A percentile compares a stretch with the other conserved stretches of the same genome.
Conservation (phyloP, 768 basidiomycete genomes). For the Termitomyces sp. region DNA sequence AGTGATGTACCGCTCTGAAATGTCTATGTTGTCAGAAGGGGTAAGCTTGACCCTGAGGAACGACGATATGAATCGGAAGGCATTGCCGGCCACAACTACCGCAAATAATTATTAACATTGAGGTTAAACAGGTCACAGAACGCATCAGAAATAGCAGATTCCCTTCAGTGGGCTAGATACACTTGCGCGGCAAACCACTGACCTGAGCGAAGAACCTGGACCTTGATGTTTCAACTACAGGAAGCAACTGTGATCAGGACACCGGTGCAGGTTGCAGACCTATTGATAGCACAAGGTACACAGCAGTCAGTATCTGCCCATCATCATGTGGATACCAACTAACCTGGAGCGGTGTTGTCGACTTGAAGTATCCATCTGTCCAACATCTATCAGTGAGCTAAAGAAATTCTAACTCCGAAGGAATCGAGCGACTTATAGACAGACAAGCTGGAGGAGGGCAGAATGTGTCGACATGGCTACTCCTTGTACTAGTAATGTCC, state of each 20-base stretch:
- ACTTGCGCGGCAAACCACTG: constrained; percentile 27
- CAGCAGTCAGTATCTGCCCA: not conserved
- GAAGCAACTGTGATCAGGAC: not conserved
- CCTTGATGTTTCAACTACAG: not conserved
- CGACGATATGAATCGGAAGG: constrained; percentile 30
- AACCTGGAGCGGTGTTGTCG: constrained; percentile 27
- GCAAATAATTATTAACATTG: no score
- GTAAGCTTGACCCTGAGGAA: constrained; percentile 8
- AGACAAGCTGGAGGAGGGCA: constrained; percentile 35
- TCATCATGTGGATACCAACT: not conserved
- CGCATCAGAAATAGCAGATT: no score
- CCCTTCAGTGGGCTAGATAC: constrained; percentile 33
- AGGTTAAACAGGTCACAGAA: no score
- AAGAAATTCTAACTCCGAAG: not conserved
- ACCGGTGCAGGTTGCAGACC: constrained; percentile 6
- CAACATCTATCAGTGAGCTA: not conserved
- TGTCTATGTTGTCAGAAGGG: constrained; percentile 1
- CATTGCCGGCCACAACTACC: constrained; percentile 33
- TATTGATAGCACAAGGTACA: not conserved
- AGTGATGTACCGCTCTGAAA: constrained; percentile 18
- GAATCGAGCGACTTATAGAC: constrained; percentile 23
- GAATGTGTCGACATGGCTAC: constrained; percentile 33
- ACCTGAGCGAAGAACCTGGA: constrained; percentile 14
- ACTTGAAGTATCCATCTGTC: constrained; percentile 13
- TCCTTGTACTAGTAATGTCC: constrained; percentile 17